Evolutionary conservation across 768 basidiomycete genomes (phyloP), one percentile per base, ranked within the genome.

Genomic region (Paxillus ammoniavirescens): DNA sequence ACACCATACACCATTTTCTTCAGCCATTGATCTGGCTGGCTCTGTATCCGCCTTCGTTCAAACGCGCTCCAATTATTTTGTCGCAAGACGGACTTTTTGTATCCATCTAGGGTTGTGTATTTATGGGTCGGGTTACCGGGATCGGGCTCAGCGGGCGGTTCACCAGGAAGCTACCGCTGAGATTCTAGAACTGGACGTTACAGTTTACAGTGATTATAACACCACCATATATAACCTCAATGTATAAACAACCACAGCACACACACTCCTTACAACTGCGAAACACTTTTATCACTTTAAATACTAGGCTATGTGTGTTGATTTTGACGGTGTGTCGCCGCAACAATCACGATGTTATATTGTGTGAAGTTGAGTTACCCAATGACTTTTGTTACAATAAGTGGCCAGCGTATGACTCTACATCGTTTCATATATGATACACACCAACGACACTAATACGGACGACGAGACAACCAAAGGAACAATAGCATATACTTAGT

Each of bases 1-100:
- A n/a, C 47, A 48, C 41, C 40, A 7, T 17, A 26, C 26, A 26
- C 26, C 26, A 26, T 18, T 31, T 42, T 49, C 23, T 30, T 40
- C 52, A 41, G 56, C 62, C 56, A 37, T 52, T 52, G 44, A 47
- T 31, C 46, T 47, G 57, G 53, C 42, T 49, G 30, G 28, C 14
- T 31, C 31, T 31, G 53, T 38, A 14, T 40, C 42, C n/a, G 14
- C 33, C 35, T 66, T 66, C 57, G 65, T 68, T 67, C 63, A 28
- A 12, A 18, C 21, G 13, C 30, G 30, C 40, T 49, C 26, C 30
- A 8, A 17, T 10, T n/a, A 42, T 58, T 52, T 58, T 54, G 56
- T 57, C 49, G 45, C 30, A 50, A 52, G 55, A 59, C 48, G 57
- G 62, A 65, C 56, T 30, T 35, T 8, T 26, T 8, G 40, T 50